These are phyloP conservation scores for Alternaria gansuensis DNA, from an alignment of 2,329 filamentous ascomycete species.

Conservation along the genomic window DNA sequence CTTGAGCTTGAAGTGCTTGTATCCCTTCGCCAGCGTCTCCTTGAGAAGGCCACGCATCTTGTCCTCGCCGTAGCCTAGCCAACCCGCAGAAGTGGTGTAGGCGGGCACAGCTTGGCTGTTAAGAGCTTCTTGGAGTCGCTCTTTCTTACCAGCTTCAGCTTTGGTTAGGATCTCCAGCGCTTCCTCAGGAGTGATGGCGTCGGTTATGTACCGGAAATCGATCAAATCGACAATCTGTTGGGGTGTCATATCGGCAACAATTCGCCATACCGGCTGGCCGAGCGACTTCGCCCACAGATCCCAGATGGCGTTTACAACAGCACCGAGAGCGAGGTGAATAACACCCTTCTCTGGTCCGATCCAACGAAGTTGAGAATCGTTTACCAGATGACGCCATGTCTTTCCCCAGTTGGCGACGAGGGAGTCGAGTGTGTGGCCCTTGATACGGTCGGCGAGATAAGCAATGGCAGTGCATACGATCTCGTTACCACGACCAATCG, in stretches of 20 bases:
- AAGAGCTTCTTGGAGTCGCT: conserved; percentile 77
- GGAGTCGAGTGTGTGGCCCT: conserved; percentile 76
- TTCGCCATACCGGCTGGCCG: conserved; percentile 87
- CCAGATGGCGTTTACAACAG: conserved; percentile 91
- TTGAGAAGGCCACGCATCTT: conserved; percentile 80
- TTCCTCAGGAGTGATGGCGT: conserved; percentile 88
- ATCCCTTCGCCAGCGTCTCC: conserved; percentile 79
- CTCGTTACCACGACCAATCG: conserved; percentile 89
- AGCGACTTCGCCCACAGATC: conserved; percentile 93
- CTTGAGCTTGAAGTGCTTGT: conserved; percentile 90
- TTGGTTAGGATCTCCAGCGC: conserved; percentile 75
- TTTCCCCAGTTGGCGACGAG: conserved; percentile 83
- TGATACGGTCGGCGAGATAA: conserved; percentile 78
- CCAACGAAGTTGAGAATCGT: conserved; percentile 90
- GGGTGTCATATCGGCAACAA: conserved; percentile 88
- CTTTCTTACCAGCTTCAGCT: conserved; percentile 71
- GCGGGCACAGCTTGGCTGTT: conserved; percentile 80
- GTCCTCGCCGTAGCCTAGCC: conserved; percentile 89
- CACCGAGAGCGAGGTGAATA: conserved; percentile 88
- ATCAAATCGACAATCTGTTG: conserved; percentile 88
- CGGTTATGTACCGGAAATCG: conserved; percentile 94
- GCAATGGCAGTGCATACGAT: conserved; percentile 87
- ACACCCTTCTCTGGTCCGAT: conserved; percentile 95
- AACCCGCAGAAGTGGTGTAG: conserved; percentile 89
- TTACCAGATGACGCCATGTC: conserved; percentile 92